These are phyloP conservation scores for Crithidia brevicula DNA, from an alignment of 208 protist genomes.

Conservation along the genomic window DNA sequence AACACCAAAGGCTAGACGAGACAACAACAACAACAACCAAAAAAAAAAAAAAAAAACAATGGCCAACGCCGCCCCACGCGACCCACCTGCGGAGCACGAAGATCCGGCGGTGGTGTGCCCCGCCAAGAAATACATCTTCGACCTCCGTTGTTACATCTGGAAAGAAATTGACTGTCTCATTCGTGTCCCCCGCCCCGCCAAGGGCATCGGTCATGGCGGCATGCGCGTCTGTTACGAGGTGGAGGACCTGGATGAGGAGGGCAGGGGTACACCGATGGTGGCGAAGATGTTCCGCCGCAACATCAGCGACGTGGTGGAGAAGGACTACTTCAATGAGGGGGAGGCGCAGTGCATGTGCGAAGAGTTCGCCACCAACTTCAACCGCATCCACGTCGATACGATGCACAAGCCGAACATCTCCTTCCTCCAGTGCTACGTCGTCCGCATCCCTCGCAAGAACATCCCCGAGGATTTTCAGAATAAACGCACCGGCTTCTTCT, in stretches of 20 bases:
- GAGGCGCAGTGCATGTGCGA: slow-evolving; percentile 89
- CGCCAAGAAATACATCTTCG: slow-evolving; percentile 79
- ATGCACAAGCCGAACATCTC: slow-evolving; percentile 75
- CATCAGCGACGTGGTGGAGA: slow-evolving; percentile 73
- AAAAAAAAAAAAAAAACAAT: slow-evolving; percentile 3
- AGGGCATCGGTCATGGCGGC: slow-evolving; percentile 63
- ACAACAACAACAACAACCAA: background rate
- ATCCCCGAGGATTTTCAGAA: slow-evolving; percentile 59
- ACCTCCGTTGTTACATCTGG: slow-evolving; percentile 62
- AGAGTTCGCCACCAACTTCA: slow-evolving; percentile 85
- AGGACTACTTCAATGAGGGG: slow-evolving; percentile 90
- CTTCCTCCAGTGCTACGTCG: slow-evolving; percentile 87
- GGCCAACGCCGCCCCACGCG: background rate
- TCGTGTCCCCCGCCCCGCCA: slow-evolving; percentile 49
- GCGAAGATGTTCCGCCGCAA: slow-evolving; percentile 87
- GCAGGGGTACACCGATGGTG: slow-evolving; percentile 59
- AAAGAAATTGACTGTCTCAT: slow-evolving; percentile 67
- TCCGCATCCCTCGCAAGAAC: slow-evolving; percentile 58
- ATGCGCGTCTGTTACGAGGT: slow-evolving; percentile 89
- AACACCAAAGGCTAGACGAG: background rate
- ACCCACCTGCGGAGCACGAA: slow-evolving; percentile 6
- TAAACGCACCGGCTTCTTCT: slow-evolving; percentile 66
- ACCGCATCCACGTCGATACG: slow-evolving; percentile 49
- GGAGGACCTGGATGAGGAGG: slow-evolving; percentile 83
- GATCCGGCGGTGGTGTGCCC: slow-evolving; percentile 54